phyloP scores from a whole-genome alignment of 129 eudicot species.

The Centella asiatica region DNA sequence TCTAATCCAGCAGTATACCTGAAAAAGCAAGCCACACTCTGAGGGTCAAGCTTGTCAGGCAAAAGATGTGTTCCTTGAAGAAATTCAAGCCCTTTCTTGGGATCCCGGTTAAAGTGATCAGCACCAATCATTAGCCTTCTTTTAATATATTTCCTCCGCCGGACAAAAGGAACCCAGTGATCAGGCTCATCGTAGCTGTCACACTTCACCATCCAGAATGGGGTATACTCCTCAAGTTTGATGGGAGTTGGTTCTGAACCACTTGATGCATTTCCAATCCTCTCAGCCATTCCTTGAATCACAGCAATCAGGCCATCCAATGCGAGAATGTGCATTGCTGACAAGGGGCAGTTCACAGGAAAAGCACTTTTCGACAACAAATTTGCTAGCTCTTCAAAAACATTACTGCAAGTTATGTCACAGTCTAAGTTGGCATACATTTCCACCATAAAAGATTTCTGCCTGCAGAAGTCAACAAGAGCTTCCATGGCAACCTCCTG shows the following conservation, averaged over 20 bases:
- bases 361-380: conserved; percentile 82
- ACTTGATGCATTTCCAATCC: conserved; percentile 59
- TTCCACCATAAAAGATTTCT: conserved; percentile 74
- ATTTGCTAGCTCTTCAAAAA: conserved; percentile 85
- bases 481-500: conserved; percentile 97
- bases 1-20: conserved; percentile 86
- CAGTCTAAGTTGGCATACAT: conserved; percentile 89
- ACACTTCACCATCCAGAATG: conserved; percentile 89
- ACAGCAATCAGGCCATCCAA: conserved; percentile 87
- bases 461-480: conserved; percentile 89
- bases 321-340: conserved; percentile 78
- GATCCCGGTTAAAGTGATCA: conserved; percentile 82
- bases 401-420: conserved; percentile 77
- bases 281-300: conserved; percentile 84
- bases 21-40: conserved; percentile 86
- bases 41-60: conserved; percentile 83
- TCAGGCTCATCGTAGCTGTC: conserved; percentile 60
- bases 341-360: conserved; percentile 75
- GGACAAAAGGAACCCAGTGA: conserved; percentile 82
- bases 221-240: conserved; percentile 58
- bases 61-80: conserved; percentile 78
- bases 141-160: conserved; percentile 63
- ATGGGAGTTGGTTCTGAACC: conserved; percentile 45
- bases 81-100: conserved; percentile 81
- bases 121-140: conserved; percentile 87